A percentile compares a stretch with the other conserved stretches of the same genome.
phyloP scores from a whole-genome alignment of 768 basidiomycete genomes.

The Hericium rajendrae region DNA sequence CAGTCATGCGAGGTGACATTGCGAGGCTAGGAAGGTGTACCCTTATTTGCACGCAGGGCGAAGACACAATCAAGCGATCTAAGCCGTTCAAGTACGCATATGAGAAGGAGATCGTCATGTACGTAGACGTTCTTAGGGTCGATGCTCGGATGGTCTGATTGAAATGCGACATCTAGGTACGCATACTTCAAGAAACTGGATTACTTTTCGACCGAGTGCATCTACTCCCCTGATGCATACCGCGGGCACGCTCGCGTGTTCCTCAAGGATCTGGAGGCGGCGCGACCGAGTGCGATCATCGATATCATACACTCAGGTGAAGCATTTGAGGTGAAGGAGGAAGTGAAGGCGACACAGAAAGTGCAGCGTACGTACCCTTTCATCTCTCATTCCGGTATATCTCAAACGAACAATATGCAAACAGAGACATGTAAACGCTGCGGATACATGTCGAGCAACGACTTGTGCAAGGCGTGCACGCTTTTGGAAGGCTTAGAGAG shows the following conservation, averaged over 20 bases:
- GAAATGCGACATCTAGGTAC: conserved; percentile 48
- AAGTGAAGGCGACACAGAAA: conserved; percentile 78
- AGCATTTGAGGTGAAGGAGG: conserved; percentile 77
- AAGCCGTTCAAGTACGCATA: conserved; percentile 99
- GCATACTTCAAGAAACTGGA: conserved; percentile 99
- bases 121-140: too few relatives aligned
- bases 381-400: neutral
- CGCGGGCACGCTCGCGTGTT: conserved; percentile 92
- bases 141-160: too few relatives aligned
- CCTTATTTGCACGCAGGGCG: conserved; percentile 88
- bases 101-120: conserved; percentile 99
- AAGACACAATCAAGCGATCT: conserved; percentile 91
- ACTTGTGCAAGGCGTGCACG: conserved; percentile 93
- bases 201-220: conserved; percentile 98
- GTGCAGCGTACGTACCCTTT: conserved; percentile 56
- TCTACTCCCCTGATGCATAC: conserved; percentile 98
- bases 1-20: conserved; percentile 97
- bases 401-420: neutral
- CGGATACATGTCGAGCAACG: conserved; percentile 93
- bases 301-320: conserved; percentile 98
- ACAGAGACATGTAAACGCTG: conserved; percentile 86
- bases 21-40: conserved; percentile 91
- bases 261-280: conserved; percentile 90
- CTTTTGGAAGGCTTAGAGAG: conserved; percentile 85
- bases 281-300: conserved; percentile 90